phyloP scores from a whole-genome alignment of 345 rosid species.

The Tarenaya hassleriana region DNA sequence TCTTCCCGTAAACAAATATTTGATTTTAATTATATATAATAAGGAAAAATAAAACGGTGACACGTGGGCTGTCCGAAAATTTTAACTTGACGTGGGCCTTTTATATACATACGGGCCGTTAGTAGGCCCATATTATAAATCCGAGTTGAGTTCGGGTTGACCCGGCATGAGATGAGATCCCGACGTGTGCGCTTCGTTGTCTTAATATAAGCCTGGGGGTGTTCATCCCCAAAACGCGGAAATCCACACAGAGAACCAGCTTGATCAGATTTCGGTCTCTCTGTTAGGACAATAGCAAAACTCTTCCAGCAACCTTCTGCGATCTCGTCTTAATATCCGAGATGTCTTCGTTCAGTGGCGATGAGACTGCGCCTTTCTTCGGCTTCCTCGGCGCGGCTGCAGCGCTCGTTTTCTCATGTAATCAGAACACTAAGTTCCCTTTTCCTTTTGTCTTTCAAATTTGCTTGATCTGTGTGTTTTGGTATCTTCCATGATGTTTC shows the following conservation, averaged over 20 bases:
- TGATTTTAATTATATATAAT: too few relatives aligned
- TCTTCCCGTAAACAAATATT: not conserved
- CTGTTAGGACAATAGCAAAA: too few relatives aligned
- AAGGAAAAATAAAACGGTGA: too few relatives aligned
- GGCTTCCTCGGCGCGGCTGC: conserved; percentile 40
- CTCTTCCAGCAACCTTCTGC: too few relatives aligned
- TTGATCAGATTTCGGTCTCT: not conserved
- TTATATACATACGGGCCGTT: conserved; percentile 1
- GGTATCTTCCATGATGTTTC: not conserved
- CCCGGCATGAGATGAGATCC: conserved; percentile 20
- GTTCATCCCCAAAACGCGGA: too few relatives aligned
- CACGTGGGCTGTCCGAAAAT: too few relatives aligned
- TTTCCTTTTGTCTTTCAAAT: not conserved
- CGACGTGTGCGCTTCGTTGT: conserved; percentile 31
- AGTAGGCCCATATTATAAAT: not conserved
- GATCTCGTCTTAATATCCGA: too few relatives aligned
- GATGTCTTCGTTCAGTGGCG: conserved; percentile 36
- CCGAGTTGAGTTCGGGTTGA: conserved; percentile 10
- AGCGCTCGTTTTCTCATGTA: conserved; percentile 36
- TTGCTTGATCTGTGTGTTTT: not conserved
- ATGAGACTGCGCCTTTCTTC: conserved; percentile 37
- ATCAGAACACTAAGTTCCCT: not conserved
- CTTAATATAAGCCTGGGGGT: too few relatives aligned
- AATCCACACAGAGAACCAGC: conserved; percentile 6
- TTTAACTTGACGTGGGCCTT: too few relatives aligned